phyloP scores from a whole-genome alignment of 108 stramenopile genomes.

The Cyclotella distinguenda region DNA sequence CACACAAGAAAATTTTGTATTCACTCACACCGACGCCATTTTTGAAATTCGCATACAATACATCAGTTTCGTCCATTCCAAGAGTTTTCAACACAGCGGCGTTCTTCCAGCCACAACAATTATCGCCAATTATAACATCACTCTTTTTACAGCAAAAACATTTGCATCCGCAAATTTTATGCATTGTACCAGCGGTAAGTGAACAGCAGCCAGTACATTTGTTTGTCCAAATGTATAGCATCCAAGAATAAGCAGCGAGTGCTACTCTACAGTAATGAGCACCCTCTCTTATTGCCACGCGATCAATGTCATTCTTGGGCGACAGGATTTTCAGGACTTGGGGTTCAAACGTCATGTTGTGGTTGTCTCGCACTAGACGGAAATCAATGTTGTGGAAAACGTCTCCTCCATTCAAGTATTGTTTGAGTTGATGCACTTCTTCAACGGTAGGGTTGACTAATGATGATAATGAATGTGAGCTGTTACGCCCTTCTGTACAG shows the following conservation, averaged over 20 bases:
- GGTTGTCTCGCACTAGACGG: conserved; percentile 12
- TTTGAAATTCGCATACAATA: conserved; percentile 86
- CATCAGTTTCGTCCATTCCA: conserved; percentile 72
- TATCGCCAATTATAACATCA: conserved; percentile 55
- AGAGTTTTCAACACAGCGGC: conserved; percentile 67
- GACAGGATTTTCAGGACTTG: conserved; percentile 42
- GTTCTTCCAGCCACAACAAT: conserved; percentile 70
- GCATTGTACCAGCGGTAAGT: conserved; percentile 17
- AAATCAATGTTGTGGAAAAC: too few species aligned
- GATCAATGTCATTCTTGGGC: conserved; percentile 56
- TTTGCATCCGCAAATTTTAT: conserved; percentile 14
- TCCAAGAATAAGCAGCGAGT: conserved; percentile 87
- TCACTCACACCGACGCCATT: conserved; percentile 61
- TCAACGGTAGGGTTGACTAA: too few species aligned
- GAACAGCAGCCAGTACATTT: conserved; percentile 64
- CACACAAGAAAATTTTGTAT: conserved; percentile 75
- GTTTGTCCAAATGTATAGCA: conserved; percentile 83
- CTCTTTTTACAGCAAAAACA: conserved; percentile 11
- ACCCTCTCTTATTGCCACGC: conserved; percentile 67
- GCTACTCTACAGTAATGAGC: conserved; percentile 77
- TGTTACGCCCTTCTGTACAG: too few species aligned
- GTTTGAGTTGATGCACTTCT: too few species aligned
- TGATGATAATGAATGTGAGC: too few species aligned
- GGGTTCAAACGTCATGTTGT: conserved; percentile 20
- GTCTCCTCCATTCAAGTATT: too few species aligned